Base-by-base conservation (phyloP, 257 asterid genomes). In the Salvia rosmarinus region DNA sequence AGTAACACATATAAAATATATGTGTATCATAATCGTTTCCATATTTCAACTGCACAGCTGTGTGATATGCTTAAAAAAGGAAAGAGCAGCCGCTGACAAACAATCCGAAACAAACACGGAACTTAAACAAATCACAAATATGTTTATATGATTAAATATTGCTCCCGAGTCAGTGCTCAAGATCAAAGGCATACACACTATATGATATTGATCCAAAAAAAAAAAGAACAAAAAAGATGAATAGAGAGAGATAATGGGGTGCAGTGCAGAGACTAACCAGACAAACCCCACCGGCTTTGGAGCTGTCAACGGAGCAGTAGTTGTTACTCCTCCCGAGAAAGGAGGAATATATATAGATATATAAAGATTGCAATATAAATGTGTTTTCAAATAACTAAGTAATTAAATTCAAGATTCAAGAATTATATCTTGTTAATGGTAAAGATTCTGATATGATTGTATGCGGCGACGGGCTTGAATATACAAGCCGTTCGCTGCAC, bases 251-350 rank as follows among this genome's bases (percentile, higher is more conserved):
- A 20, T 12, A 20, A 35, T 9, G 46, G 51, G 46, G 60, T 44
- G 51, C 62, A 66, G 50, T n/a, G n/a, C n/a, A n/a, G n/a, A 49
- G 30, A 58, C 76, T 43, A 67, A 67, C 77, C 78, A 43, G 62
- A 63, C 13, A 16, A 43, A 21, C 5, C 55, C 21, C 56, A 43
- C 40, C 70, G 70, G 44, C 72, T 60, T 46, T 21, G 20, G 51
- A 49, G 13, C 28, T 72, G 64, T 58, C 70, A 13, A 60, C 12
- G 21, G 23, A 34, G 76, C 39, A 21, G 32, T 52, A n/a, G n/a
- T n/a, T 34, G 30, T 37, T 10, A 20, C 73, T 23, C 23, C 42
- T 21, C 39, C 63, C 40, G 16, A 28, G 14, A 25, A 55, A 12
- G 28, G 61, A 4, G 13, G 32, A 19, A 28, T 9, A 32, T 5